A percentile compares a stretch with the other conserved stretches of the same genome.
These are phyloP conservation scores for Apiosordaria backusii DNA, from an alignment of 495 filamentous ascomycete species.

Conservation along the genomic window DNA sequence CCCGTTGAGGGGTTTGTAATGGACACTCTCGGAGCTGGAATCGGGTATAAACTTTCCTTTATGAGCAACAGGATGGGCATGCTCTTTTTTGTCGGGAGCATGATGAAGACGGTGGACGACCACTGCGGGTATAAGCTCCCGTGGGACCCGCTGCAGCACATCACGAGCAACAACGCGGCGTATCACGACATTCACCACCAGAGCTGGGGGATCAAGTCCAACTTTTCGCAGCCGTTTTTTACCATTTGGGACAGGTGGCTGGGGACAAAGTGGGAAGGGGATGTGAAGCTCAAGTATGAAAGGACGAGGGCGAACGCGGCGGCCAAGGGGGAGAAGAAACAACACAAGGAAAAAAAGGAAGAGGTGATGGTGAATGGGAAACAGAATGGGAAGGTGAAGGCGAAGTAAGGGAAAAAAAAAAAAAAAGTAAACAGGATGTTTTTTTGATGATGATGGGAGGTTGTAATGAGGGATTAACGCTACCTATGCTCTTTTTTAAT, in stretches of 20 bases:
- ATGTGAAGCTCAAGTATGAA: conserved; percentile 40
- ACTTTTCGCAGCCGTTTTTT: conserved; percentile 77
- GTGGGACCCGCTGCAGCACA: conserved; percentile 87
- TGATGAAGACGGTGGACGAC: conserved; percentile 95
- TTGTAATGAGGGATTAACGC: too few species aligned
- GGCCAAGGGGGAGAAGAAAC: conserved; percentile 28
- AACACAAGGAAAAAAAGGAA: background rate
- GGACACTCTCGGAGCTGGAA: conserved; percentile 79
- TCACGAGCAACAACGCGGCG: conserved; percentile 87
- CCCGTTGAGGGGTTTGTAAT: conserved; percentile 88
- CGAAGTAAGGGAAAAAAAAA: background rate
- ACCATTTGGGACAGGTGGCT: conserved; percentile 77
- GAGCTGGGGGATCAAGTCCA: conserved; percentile 94
- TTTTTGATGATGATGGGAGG: background rate
- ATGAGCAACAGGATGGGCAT: conserved; percentile 78
- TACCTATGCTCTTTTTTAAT: background rate
- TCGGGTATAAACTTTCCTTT: conserved; percentile 72
- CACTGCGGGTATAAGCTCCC: conserved; percentile 95
- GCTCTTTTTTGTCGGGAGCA: conserved; percentile 77
- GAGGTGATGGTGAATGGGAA: background rate
- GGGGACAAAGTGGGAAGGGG: conserved; percentile 71
- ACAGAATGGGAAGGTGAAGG: background rate
- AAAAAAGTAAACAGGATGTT: background rate
- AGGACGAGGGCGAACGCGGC: conserved; percentile 38
- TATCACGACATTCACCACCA: conserved; percentile 99